Evolutionary conservation across 2,329 filamentous ascomycete species (phyloP), one percentile per base, ranked within the genome.

Genomic region (Pseudogymnoascus verrucosus): DNA sequence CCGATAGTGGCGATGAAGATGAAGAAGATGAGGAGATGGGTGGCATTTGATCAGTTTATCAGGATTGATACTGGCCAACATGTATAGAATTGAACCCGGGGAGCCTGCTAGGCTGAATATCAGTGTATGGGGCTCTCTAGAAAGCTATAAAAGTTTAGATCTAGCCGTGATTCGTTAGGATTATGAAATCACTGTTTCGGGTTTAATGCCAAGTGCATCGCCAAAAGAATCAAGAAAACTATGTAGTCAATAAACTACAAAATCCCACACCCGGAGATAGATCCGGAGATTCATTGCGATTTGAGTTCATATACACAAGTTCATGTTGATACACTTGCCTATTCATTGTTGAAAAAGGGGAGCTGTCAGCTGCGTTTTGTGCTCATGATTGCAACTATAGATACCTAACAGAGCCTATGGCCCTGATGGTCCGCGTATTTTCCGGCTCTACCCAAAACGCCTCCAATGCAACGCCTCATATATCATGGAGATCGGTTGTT

Each of bases 11-110:
- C 11, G 74, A 76, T 28, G 69, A 70, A 28, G 67, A 66, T 16
- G 71, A 74, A 57, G 76, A 78, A 63, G 78, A 80, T 66, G 76
- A 80, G 65, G 78, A 80, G 74, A 89, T 86, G 87, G 78, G 59
- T 16, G 59, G 59, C 36, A n/a, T 61, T 42, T 61, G 19, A 61
- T n/a, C 36, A 40, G 16, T 57, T 57, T 21, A 21, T 34, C 28
- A 36, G 51, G 26, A 57, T 11, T 34, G 51, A 34, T 57, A 14
- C 51, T 57, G 51, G 28, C 2, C 10, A 5, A 34, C 11, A 16
- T 57, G 26, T 57, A 57, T 57, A 57, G 51, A 34, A 57, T 19
- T 19, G 51, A 57, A 57, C 51, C 51, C 51, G 2, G 28, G n/a
- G n/a, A 57, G 28, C 51, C 51, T 57, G 51, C 10, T 34, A 16